Percentiles rank a stretch among this genome's conserved stretches.
Evolutionary conservation across 1,139 yeast species (phyloP).

Genomic region (Blastobotrys elegans): DNA sequence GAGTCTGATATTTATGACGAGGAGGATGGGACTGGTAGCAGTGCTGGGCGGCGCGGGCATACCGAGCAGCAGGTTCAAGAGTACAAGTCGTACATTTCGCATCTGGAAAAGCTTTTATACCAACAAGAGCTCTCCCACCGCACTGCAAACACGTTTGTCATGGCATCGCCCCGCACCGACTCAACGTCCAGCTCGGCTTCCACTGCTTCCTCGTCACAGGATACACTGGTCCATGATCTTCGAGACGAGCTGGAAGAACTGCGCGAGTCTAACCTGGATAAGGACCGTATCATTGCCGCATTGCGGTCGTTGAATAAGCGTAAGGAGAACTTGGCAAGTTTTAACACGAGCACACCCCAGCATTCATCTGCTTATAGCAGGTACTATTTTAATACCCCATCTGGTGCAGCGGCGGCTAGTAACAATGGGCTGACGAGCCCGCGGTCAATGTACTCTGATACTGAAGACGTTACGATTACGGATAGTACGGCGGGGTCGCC

Average conservation of each 20-base stretch:
- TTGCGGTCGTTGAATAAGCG: conserved; percentile 36
- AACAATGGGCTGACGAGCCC: conserved; percentile 5
- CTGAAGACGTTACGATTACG: conserved; percentile 13
- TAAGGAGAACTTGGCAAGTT: conserved; percentile 25
- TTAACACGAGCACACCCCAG: conserved; percentile 4
- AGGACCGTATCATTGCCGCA: conserved; percentile 75
- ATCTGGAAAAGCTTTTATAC: conserved; percentile 55
- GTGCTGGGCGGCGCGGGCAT: conserved; percentile 13
- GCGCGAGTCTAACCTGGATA: conserved; percentile 55
- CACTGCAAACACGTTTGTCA: conserved; percentile 3
- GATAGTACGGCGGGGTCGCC: conserved; percentile 9
- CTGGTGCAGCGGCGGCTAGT: not conserved
- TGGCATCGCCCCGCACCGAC: conserved; percentile 9
- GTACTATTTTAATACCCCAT: conserved; percentile 17
- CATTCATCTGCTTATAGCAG: conserved; percentile 22
- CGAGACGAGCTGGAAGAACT: conserved; percentile 67
- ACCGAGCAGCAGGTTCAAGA: conserved; percentile 46
- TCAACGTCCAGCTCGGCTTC: not conserved
- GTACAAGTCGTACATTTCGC: conserved; percentile 55
- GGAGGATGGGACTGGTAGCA: not conserved
- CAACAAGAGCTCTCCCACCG: conserved; percentile 30
- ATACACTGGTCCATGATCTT: conserved; percentile 47
- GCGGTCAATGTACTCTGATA: conserved; percentile 9
- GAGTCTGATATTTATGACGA: conserved; percentile 6
- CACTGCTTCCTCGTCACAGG: conserved; percentile 15